Evolutionary conservation across 108 stramenopile species (phyloP).

Genomic region (Cyclotella baltica): DNA sequence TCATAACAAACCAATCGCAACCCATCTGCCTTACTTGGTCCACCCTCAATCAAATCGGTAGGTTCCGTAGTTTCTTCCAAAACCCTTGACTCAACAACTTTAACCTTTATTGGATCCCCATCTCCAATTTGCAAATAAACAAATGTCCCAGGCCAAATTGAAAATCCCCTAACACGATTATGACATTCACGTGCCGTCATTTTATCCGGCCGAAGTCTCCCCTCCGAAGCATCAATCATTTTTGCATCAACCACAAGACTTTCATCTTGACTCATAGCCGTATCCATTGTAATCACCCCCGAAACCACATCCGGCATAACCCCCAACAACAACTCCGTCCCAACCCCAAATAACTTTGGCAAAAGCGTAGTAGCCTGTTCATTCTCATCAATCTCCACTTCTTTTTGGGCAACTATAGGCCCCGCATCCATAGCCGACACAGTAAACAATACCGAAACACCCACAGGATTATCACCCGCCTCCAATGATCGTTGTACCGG

Average conservation of each 20-base stretch:
- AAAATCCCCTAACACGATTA: constrained; percentile 92
- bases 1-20: constrained; percentile 88
- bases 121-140: constrained; percentile 77
- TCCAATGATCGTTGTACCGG: constrained; percentile 95
- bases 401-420: constrained; percentile 86
- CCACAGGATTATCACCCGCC: constrained; percentile 84
- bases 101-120: constrained; percentile 66
- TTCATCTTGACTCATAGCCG: constrained; percentile 87
- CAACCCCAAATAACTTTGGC: constrained; percentile 88
- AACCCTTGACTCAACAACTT: constrained; percentile 79
- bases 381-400: constrained; percentile 67
- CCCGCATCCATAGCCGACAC: constrained; percentile 98
- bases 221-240: constrained; percentile 87
- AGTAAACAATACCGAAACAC: constrained; percentile 95
- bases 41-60: constrained; percentile 63
- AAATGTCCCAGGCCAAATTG: constrained; percentile 95
- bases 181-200: constrained; percentile 81
- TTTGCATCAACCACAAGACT: constrained; percentile 76
- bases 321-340: constrained; percentile 82
- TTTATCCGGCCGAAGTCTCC: constrained; percentile 66
- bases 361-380: constrained; percentile 91
- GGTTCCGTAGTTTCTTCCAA: constrained; percentile 55
- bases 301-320: constrained; percentile 77
- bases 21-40: constrained; percentile 81
- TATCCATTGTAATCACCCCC: constrained; percentile 81